A percentile compares a stretch with the other conserved stretches of the same genome.
These are phyloP conservation scores for Hemerocallis citrina DNA, from an alignment of 106 monocot genomes.

Conservation along the genomic window DNA sequence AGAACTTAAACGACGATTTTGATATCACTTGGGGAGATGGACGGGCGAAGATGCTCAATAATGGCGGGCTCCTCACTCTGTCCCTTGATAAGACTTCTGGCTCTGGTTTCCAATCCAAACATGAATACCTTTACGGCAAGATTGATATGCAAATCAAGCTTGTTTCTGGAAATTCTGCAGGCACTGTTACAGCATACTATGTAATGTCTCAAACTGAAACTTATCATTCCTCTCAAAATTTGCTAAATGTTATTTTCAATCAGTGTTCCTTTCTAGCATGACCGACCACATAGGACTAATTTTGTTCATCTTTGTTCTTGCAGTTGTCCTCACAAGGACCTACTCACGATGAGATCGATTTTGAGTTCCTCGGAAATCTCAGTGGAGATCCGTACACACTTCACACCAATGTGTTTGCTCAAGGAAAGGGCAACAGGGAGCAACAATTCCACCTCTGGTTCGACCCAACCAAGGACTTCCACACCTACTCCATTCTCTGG, in stretches of 20 bases:
- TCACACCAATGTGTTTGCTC: constrained; percentile 5
- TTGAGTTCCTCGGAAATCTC: constrained; percentile 10
- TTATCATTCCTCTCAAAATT: too few species aligned
- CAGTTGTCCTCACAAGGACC: constrained; percentile 8
- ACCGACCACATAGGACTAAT: too few species aligned
- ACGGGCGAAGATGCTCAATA: constrained; percentile 1
- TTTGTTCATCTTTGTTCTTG: too few species aligned
- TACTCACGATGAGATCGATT: constrained; percentile 5
- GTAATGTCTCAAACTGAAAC: constrained; percentile 5
- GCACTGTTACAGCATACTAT: constrained; percentile 22
- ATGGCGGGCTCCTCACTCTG: constrained; percentile 5
- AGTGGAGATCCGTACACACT: constrained; percentile 8
- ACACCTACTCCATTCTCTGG: constrained; percentile 8
- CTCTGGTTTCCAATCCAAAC: constrained; percentile 12
- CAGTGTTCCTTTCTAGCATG: too few species aligned
- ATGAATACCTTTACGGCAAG: constrained; percentile 9
- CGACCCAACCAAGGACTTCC: constrained; percentile 6
- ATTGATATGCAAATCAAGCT: constrained; percentile 22
- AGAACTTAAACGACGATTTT: background rate
- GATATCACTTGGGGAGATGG: constrained; percentile 11
- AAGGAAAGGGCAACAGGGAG: constrained; percentile 12
- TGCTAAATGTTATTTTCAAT: too few species aligned
- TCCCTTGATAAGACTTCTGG: constrained; percentile 8
- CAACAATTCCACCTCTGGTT: constrained; percentile 10
- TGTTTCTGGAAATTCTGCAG: constrained; percentile 17